These are phyloP conservation scores for Scutellaria galericulata DNA, from an alignment of 257 asterid species.

Conservation along the genomic window DNA sequence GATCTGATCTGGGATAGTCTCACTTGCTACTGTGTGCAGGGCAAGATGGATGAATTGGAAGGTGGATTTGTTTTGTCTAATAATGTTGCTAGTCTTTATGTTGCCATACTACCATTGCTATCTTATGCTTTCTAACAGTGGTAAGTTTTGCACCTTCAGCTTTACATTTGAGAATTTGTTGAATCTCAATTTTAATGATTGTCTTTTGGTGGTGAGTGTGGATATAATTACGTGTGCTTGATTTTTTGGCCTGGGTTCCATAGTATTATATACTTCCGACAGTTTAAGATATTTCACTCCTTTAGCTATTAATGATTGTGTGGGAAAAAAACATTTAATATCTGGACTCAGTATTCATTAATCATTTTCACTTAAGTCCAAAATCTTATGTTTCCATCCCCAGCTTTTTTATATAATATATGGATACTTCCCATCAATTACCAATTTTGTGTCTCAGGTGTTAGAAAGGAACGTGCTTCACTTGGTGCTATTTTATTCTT, in stretches of 20 bases:
- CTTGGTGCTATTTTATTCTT: slow-evolving; percentile 81
- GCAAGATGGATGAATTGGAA: slow-evolving; percentile 99
- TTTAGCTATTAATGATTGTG: slow-evolving; percentile 11
- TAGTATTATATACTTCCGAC: not conserved
- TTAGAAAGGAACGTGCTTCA: slow-evolving; percentile 88
- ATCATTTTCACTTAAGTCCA: not conserved
- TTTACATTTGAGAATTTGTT: not conserved
- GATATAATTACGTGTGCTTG: slow-evolving; percentile 24
- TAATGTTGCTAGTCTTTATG: slow-evolving; percentile 89
- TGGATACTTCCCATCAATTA: slow-evolving; percentile 18
- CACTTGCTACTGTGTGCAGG: slow-evolving; percentile 53
- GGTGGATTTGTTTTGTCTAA: slow-evolving; percentile 94
- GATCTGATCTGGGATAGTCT: slow-evolving; percentile 30
- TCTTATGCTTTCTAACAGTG: slow-evolving; percentile 82
- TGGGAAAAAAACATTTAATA: not conserved
- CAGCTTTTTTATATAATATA: not conserved
- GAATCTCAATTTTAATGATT: not conserved
- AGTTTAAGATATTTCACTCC: not conserved
- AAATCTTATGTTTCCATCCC: slow-evolving; percentile 10
- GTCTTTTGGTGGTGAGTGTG: not conserved
- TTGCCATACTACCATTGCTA: slow-evolving; percentile 96
- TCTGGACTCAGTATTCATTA: not conserved
- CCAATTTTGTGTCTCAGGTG: slow-evolving; percentile 57
- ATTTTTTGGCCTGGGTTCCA: slow-evolving; percentile 13
- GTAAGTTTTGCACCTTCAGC: slow-evolving; percentile 48